A percentile compares a stretch with the other conserved stretches of the same genome.
phyloP scores from a whole-genome alignment of 2,329 filamentous ascomycete species.

The Fusarium papillatum region DNA sequence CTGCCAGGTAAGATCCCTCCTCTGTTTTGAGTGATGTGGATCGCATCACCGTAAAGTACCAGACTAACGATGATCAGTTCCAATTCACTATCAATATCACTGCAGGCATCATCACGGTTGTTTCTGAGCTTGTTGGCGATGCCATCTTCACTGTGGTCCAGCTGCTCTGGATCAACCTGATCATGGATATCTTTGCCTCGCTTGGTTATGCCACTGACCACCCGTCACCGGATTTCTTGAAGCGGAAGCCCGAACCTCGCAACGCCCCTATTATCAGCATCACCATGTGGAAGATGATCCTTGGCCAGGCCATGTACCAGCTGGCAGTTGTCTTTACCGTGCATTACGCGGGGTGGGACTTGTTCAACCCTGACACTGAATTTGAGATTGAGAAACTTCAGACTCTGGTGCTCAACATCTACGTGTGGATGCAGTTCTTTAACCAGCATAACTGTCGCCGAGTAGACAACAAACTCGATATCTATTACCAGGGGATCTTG shows the following conservation, averaged over 20 bases:
- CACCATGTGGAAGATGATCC: slow-evolving; percentile 76
- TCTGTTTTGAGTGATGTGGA: too few species aligned
- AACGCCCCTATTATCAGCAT: slow-evolving; percentile 79
- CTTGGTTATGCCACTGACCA: slow-evolving; percentile 75
- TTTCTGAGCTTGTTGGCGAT: slow-evolving; percentile 70
- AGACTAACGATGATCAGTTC: slow-evolving; percentile 55
- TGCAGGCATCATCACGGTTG: slow-evolving; percentile 74
- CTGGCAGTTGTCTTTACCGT: slow-evolving; percentile 70
- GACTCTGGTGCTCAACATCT: slow-evolving; percentile 87
- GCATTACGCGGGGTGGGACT: slow-evolving; percentile 70
- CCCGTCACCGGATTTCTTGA: slow-evolving; percentile 68
- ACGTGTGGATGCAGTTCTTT: slow-evolving; percentile 93
- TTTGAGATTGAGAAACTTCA: slow-evolving; percentile 55
- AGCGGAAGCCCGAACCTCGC: slow-evolving; percentile 69
- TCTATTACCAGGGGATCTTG: slow-evolving; percentile 80
- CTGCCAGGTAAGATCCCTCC: slow-evolving; percentile 60
- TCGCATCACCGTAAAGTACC: too few species aligned
- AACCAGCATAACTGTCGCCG: slow-evolving; percentile 86
- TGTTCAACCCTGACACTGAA: slow-evolving; percentile 65
- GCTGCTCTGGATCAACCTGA: slow-evolving; percentile 77
- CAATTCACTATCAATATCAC: slow-evolving; percentile 81
- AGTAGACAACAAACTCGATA: slow-evolving; percentile 86
- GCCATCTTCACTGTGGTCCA: slow-evolving; percentile 77
- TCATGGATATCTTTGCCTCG: slow-evolving; percentile 78
- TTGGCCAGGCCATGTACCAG: slow-evolving; percentile 72